Evolutionary conservation across 2,329 filamentous ascomycete genomes (phyloP).

Genomic region (Ascosphaera pollenicola): DNA sequence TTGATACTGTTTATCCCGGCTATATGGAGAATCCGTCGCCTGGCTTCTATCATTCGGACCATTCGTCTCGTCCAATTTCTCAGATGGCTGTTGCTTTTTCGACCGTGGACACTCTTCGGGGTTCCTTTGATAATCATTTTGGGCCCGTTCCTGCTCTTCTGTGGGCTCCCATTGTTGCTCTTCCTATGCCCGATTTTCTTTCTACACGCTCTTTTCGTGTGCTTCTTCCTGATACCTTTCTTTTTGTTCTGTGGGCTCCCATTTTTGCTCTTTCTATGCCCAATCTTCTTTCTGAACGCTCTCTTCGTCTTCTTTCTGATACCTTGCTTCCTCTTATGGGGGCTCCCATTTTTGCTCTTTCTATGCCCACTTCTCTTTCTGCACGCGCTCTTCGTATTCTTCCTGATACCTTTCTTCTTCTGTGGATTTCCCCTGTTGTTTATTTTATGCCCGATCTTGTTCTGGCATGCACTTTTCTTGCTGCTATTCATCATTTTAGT

Average conservation of each 20-base stretch:
- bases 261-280: not conserved
- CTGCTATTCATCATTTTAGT: not conserved
- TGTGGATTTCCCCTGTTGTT: not conserved
- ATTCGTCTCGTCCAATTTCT: no score
- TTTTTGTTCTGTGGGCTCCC: not conserved
- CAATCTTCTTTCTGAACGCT: not conserved
- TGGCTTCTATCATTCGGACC: no score
- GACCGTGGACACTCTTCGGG: not conserved
- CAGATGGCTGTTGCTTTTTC: no score
- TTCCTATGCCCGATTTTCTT: not conserved
- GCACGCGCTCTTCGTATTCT: no score
- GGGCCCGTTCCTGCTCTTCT: not conserved
- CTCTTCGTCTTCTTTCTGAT: not conserved
- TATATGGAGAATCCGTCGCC: not conserved
- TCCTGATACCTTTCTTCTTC: no score
- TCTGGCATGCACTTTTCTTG: not conserved
- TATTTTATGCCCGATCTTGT: not conserved
- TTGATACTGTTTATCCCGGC: not conserved
- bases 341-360: not conserved
- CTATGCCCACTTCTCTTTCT: no score
- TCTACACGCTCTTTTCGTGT: not conserved
- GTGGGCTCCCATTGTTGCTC: no score
- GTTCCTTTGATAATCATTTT: not conserved
- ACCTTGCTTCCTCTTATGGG: not conserved
- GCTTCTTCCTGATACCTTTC: not conserved